phyloP scores from a whole-genome alignment of 257 asterid species.

The Lithospermum erythrorhizon region DNA sequence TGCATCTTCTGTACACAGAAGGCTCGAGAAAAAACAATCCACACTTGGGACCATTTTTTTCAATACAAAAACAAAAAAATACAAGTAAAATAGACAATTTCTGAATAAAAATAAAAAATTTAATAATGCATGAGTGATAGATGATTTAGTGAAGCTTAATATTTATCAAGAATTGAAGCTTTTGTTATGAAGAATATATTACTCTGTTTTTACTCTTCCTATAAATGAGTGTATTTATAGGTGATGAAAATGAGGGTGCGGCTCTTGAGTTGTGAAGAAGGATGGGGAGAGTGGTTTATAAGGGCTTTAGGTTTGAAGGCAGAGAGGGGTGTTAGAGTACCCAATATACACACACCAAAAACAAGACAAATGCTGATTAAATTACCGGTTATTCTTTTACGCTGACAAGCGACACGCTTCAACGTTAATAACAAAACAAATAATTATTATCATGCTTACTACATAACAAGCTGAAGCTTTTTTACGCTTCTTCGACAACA shows the following conservation, averaged over 20 bases:
- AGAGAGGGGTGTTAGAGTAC: not conserved
- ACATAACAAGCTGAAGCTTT: too few relatives aligned
- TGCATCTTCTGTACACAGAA: constrained; percentile 34
- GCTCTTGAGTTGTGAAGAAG: constrained; percentile 1
- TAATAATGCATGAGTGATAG: not conserved
- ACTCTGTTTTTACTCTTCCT: not conserved
- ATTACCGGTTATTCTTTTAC: too few relatives aligned
- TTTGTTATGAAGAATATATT: not conserved
- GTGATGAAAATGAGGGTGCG: not conserved
- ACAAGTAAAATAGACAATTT: not conserved
- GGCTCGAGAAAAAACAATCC: constrained; percentile 23
- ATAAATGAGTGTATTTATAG: not conserved
- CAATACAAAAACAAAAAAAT: constrained; percentile 1
- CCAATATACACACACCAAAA: too few relatives aligned
- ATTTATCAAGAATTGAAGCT: not conserved
- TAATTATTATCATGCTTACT: too few relatives aligned
- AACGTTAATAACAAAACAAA: too few relatives aligned
- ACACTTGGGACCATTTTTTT: constrained; percentile 30
- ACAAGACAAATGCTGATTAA: too few relatives aligned
- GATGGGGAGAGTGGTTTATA: constrained; percentile 3
- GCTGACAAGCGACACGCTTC: too few relatives aligned
- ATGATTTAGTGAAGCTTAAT: too few relatives aligned
- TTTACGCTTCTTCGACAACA: too few relatives aligned
- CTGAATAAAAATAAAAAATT: too few relatives aligned
- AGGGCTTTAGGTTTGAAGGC: constrained; percentile 5